phyloP scores from a whole-genome alignment of 768 basidiomycete genomes.

The Pleurotus salmoneostramineus region DNA sequence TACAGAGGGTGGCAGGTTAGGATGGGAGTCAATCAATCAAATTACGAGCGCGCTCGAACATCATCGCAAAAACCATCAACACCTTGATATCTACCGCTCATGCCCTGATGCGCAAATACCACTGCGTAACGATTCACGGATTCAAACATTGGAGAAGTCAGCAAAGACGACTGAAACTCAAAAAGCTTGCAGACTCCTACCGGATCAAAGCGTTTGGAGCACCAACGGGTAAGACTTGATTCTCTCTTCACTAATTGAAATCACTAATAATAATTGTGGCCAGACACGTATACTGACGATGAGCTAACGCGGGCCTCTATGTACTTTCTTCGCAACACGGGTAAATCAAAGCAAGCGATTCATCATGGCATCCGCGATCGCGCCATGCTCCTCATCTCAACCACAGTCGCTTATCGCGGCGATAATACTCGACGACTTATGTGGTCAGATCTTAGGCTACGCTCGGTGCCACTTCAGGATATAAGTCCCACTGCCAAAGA shows the following conservation, averaged over 20 bases:
- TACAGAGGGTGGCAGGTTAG: constrained; percentile 20
- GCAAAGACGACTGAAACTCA: constrained; percentile 15
- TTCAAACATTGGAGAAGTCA: constrained; percentile 14
- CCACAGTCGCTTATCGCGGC: constrained; percentile 23
- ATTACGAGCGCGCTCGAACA: constrained; percentile 24
- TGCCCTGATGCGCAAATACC: constrained; percentile 14
- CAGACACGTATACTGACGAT: constrained; percentile 21
- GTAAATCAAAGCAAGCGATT: constrained; percentile 6
- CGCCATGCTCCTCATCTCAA: constrained; percentile 23
- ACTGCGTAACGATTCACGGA: constrained; percentile 16
- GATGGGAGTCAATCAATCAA: constrained; percentile 20
- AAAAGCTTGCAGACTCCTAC: constrained; percentile 14
- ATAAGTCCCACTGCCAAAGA: constrained; percentile 12
- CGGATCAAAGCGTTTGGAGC: constrained; percentile 18
- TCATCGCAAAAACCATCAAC: constrained; percentile 15
- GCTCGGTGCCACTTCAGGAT: constrained; percentile 15
- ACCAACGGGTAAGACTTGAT: constrained; percentile 6
- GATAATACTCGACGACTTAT: constrained; percentile 19
- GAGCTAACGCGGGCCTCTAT: constrained; percentile 18
- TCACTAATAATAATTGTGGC: not conserved
- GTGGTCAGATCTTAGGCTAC: constrained; percentile 20
- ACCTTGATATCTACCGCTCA: constrained; percentile 11
- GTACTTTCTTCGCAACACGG: constrained; percentile 13
- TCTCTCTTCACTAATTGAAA: not conserved
- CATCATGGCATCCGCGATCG: constrained; percentile 20